Conservation (phyloP, 805 yeast species). For the Ogataea degrootiae region DNA sequence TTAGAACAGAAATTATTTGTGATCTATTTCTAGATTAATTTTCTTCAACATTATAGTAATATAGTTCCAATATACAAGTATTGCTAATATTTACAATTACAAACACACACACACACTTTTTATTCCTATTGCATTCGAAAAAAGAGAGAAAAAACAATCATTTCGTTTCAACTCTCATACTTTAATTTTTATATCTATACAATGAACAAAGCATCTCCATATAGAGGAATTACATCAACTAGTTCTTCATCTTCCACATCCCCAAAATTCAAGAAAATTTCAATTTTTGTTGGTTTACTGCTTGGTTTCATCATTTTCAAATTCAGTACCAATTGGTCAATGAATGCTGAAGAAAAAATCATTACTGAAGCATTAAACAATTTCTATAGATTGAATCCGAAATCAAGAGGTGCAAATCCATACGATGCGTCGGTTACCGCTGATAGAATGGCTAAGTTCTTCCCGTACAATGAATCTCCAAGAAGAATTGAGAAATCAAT, state of each 20-base stretch:
- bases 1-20: too few species aligned
- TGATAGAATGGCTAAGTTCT: slow-evolving; percentile 26
- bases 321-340: slow-evolving; percentile 21
- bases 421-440: slow-evolving; percentile 29
- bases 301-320: slow-evolving; percentile 25
- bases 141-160: too few species aligned
- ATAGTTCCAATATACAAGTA: too few species aligned
- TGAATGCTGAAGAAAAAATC: slow-evolving; percentile 23
- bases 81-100: too few species aligned
- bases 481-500: slow-evolving; percentile 29
- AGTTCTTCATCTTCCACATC: slow-evolving; percentile 3
- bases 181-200: too few species aligned
- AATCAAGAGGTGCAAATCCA: slow-evolving; percentile 31
- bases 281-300: slow-evolving; percentile 23
- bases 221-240: slow-evolving; percentile 21
- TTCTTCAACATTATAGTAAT: too few species aligned
- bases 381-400: slow-evolving; percentile 28
- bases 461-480: slow-evolving; percentile 31
- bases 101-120: too few species aligned
- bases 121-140: too few species aligned
- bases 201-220: slow-evolving; percentile 21
- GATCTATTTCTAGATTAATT: too few species aligned
- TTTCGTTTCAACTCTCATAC: too few species aligned
- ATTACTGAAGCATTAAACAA: slow-evolving; percentile 26
- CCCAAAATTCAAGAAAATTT: slow-evolving; percentile 21